phyloP scores from a whole-genome alignment of 441 rosid species.

The Eruca vesicaria region DNA sequence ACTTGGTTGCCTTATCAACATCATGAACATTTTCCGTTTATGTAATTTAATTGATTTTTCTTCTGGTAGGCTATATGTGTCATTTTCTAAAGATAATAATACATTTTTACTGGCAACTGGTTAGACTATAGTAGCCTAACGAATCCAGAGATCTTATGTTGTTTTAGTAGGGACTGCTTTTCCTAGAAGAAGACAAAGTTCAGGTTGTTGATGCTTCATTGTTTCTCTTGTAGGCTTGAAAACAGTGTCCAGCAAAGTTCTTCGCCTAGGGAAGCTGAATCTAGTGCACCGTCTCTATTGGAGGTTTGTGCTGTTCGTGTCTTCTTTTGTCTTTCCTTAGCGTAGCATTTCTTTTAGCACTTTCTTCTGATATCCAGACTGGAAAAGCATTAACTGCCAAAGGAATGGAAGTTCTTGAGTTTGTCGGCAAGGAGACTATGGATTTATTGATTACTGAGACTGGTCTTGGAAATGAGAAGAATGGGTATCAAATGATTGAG shows the following conservation, averaged over 20 bases:
- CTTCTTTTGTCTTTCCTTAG: conserved; percentile 19
- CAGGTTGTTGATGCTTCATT: conserved; percentile 5
- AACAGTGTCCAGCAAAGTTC: conserved; percentile 67
- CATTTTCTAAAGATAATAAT: conserved; percentile 7
- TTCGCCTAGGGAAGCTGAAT: conserved; percentile 58
- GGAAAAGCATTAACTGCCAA: conserved; percentile 92
- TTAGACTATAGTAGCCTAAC: conserved; percentile 2
- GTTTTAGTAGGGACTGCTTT: background rate
- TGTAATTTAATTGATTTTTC: background rate
- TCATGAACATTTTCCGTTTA: background rate
- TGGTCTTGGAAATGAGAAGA: conserved; percentile 72
- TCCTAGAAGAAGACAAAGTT: background rate
- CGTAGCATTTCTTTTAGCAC: conserved; percentile 11
- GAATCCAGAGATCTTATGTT: background rate
- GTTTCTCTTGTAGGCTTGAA: conserved; percentile 65
- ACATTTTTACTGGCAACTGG: background rate
- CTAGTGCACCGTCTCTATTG: conserved; percentile 77
- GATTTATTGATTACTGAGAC: conserved; percentile 87
- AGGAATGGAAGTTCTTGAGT: conserved; percentile 97
- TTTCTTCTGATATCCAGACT: conserved; percentile 48
- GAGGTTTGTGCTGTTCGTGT: too few relatives aligned
- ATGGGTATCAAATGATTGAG: conserved; percentile 68
- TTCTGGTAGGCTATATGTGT: background rate
- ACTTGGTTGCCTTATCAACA: background rate
- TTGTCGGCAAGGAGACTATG: conserved; percentile 93